Evolutionary conservation across 2,329 filamentous ascomycete species (phyloP).

Genomic region (Elsinoe necatrix): DNA sequence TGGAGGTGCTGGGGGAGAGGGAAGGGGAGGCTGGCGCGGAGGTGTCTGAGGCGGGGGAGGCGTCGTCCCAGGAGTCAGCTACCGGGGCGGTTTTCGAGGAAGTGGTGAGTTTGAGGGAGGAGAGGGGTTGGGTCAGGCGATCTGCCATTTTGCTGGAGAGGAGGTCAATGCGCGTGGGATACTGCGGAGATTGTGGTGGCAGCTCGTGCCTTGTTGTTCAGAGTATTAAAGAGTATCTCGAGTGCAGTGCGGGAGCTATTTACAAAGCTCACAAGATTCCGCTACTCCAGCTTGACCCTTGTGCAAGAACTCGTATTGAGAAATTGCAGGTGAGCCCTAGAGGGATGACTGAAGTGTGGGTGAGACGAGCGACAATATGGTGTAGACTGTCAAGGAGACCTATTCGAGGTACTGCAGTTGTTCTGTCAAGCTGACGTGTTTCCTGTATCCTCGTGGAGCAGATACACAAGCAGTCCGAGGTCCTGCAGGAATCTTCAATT

Average conservation of each 20-base stretch:
- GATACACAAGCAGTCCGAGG: background rate
- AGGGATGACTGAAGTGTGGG: background rate
- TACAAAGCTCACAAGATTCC: background rate
- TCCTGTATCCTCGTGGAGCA: background rate
- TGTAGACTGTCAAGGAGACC: background rate
- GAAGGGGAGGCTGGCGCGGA: slow-evolving; percentile 19
- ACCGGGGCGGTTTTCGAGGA: slow-evolving; percentile 36
- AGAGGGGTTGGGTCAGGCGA: slow-evolving; percentile 19
- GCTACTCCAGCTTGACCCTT: background rate
- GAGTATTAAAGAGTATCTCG: background rate
- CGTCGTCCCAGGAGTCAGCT: slow-evolving; percentile 72
- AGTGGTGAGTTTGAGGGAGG: slow-evolving; percentile 29
- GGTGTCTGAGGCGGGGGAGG: slow-evolving; percentile 44
- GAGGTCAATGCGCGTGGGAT: no score
- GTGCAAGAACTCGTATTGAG: background rate
- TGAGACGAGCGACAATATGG: background rate
- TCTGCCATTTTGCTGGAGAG: slow-evolving; percentile 17
- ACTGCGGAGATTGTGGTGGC: no score
- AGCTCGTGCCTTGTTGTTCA: no score
- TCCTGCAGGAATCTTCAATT: background rate
- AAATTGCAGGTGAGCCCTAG: background rate
- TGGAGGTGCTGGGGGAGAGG: slow-evolving; percentile 1
- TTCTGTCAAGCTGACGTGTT: background rate
- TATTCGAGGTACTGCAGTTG: background rate
- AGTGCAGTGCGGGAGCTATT: no score